These are phyloP conservation scores for Monoraphidium neglectum DNA, from an alignment of 139 green algal genomes.

Conservation along the genomic window DNA sequence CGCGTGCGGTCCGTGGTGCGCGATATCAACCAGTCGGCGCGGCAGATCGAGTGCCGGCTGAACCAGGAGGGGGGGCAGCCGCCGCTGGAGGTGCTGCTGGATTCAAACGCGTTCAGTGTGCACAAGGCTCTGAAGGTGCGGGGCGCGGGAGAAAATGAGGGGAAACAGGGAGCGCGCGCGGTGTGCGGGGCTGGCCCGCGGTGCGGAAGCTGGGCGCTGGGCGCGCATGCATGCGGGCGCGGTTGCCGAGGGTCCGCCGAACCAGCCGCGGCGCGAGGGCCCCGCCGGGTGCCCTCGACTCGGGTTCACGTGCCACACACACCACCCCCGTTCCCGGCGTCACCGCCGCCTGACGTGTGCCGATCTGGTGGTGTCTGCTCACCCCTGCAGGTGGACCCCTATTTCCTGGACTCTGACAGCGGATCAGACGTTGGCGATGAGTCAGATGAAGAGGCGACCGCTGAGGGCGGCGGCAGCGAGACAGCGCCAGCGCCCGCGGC, in stretches of 20 bases:
- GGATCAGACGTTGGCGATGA: constrained; percentile 17
- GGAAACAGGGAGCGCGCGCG: too few relatives aligned
- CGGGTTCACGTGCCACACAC: too few relatives aligned
- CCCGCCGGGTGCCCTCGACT: too few relatives aligned
- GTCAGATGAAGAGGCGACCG: not conserved
- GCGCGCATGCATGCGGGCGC: too few relatives aligned
- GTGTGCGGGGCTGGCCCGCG: too few relatives aligned
- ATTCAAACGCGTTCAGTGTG: constrained; percentile 76
- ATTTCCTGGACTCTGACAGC: constrained; percentile 72
- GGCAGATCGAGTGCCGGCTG: constrained; percentile 69
- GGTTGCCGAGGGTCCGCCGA: too few relatives aligned
- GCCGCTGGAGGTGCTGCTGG: constrained; percentile 54
- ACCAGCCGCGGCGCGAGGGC: too few relatives aligned
- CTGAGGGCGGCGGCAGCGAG: not conserved
- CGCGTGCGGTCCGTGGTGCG: constrained; percentile 46
- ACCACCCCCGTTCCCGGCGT: too few relatives aligned
- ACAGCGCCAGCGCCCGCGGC: not conserved
- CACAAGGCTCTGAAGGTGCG: constrained; percentile 58
- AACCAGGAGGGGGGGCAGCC: constrained; percentile 43
- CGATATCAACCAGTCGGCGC: constrained; percentile 73
- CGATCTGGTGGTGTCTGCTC: too few relatives aligned
- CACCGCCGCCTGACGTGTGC: too few relatives aligned
- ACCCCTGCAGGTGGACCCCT: constrained; percentile 61
- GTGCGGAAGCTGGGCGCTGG: too few relatives aligned
- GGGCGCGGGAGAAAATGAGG: not conserved